A percentile compares a stretch with the other conserved stretches of the same genome.
phyloP scores from a whole-genome alignment of 352 stramenopile genomes.

The Globisporangium alternatum region DNA sequence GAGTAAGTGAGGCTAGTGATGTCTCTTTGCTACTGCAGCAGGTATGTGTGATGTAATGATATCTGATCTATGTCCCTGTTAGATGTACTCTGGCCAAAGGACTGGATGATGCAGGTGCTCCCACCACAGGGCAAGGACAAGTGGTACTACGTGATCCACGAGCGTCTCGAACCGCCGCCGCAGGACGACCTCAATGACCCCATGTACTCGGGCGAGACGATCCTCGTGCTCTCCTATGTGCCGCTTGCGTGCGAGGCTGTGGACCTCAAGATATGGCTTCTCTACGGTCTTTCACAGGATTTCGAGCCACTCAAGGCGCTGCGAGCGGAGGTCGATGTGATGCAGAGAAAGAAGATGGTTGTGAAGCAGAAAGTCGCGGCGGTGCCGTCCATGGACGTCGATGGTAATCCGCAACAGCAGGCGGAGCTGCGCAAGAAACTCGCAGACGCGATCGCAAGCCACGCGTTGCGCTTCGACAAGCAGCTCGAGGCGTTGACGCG shows the following conservation, averaged over 20 bases:
- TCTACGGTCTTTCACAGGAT: conserved; percentile 57
- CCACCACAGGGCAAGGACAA: conserved; percentile 43
- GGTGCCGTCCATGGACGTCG: conserved; percentile 44
- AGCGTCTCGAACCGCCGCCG: conserved; percentile 49
- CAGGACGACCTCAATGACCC: conserved; percentile 59
- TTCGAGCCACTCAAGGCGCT: conserved; percentile 47
- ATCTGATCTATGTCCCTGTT: neutral
- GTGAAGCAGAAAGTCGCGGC: conserved; percentile 55
- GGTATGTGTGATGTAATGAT: neutral
- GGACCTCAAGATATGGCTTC: conserved; percentile 55
- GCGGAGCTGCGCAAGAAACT: conserved; percentile 55
- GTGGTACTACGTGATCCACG: conserved; percentile 76
- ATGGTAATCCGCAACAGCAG: conserved; percentile 40
- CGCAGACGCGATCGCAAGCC: conserved; percentile 34
- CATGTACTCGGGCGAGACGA: conserved; percentile 47
- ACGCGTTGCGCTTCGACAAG: conserved; percentile 39
- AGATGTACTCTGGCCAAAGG: conserved; percentile 74
- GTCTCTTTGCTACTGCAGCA: neutral
- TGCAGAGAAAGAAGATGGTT: conserved; percentile 37
- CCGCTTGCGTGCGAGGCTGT: conserved; percentile 46
- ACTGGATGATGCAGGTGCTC: conserved; percentile 64
- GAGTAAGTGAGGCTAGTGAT: conserved; percentile 29
- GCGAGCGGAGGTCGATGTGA: conserved; percentile 30
- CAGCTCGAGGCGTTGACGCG: conserved; percentile 34
- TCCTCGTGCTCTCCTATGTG: conserved; percentile 56